These are phyloP conservation scores for Malassezia globosa DNA, from an alignment of 1,284 basidiomycete species.

Conservation along the genomic window DNA sequence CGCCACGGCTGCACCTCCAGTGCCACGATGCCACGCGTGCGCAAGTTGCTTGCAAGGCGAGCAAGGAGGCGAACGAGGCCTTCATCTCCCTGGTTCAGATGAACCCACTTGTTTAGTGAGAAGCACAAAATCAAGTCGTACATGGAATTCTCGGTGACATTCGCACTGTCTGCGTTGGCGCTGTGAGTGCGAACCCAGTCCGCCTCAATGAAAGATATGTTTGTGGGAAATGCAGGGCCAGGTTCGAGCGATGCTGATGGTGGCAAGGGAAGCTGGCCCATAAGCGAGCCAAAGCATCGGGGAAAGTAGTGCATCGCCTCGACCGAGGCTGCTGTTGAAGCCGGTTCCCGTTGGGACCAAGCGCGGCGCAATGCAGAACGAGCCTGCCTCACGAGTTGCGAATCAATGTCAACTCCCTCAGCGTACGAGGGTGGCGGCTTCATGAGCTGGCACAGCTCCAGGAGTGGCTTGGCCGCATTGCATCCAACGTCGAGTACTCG, in stretches of 20 bases:
- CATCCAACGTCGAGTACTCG: slow-evolving; percentile 16
- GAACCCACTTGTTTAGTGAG: slow-evolving; percentile 20
- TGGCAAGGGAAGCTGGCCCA: slow-evolving; percentile 3
- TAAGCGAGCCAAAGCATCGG: background rate
- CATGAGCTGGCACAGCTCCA: slow-evolving; percentile 13
- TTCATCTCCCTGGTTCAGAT: slow-evolving; percentile 15
- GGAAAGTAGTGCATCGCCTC: slow-evolving; percentile 11
- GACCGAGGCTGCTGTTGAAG: background rate
- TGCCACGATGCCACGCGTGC: slow-evolving; percentile 12
- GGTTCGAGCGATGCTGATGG: background rate
- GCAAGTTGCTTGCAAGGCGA: slow-evolving; percentile 6
- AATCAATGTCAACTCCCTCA: slow-evolving; percentile 16
- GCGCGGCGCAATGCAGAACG: slow-evolving; percentile 8
- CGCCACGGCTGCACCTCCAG: slow-evolving; percentile 19
- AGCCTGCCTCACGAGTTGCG: slow-evolving; percentile 4
- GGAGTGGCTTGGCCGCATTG: slow-evolving; percentile 18
- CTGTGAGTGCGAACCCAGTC: slow-evolving; percentile 11
- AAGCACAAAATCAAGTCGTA: slow-evolving; percentile 14
- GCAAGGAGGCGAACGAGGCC: slow-evolving; percentile 15
- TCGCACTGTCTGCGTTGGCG: background rate
- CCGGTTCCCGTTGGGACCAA: slow-evolving; percentile 12
- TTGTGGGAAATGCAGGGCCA: slow-evolving; percentile 1
- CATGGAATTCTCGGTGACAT: background rate
- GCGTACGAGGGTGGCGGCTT: slow-evolving; percentile 3
- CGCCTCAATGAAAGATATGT: background rate